Evolutionary conservation across 2,329 filamentous ascomycete species (phyloP).

Genomic region (Cytospora leucostoma): DNA sequence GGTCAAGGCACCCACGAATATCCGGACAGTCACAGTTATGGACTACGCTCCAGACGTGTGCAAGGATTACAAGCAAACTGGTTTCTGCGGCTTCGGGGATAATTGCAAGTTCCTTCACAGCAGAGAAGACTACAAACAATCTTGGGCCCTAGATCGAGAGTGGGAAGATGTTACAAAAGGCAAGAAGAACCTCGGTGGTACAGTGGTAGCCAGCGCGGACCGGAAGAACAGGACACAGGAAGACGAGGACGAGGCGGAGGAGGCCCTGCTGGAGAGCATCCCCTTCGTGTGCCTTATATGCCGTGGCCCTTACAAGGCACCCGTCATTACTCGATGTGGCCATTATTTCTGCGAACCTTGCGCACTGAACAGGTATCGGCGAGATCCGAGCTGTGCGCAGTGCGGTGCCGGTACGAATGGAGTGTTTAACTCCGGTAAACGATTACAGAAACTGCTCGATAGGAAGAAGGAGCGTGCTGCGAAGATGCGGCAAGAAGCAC

Average conservation of each 20-base stretch:
- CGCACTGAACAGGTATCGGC: constrained; percentile 82
- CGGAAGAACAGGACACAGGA: constrained; percentile 40
- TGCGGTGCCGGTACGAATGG: constrained; percentile 85
- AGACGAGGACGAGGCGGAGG: constrained; percentile 57
- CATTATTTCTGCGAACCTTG: constrained; percentile 96
- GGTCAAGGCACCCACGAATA: constrained; percentile 83
- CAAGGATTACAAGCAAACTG: constrained; percentile 68
- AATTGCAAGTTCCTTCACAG: constrained; percentile 81
- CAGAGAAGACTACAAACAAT: constrained; percentile 79
- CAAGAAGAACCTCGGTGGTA: constrained; percentile 63
- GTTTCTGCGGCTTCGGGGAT: constrained; percentile 67
- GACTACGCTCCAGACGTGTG: constrained; percentile 94
- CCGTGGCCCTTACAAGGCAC: constrained; percentile 73
- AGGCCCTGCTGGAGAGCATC: constrained; percentile 76
- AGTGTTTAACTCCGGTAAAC: constrained; percentile 86
- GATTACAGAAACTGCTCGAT: constrained; percentile 76
- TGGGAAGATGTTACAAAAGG: constrained; percentile 86
- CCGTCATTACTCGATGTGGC: constrained; percentile 84
- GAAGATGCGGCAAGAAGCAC: constrained; percentile 56
- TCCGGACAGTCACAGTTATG: constrained; percentile 85
- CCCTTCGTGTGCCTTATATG: constrained; percentile 91
- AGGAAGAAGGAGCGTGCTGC: constrained; percentile 66
- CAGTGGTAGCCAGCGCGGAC: constrained; percentile 61
- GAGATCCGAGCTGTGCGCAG: constrained; percentile 81
- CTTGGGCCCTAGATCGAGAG: constrained; percentile 92